Evolutionary conservation across 2,329 filamentous ascomycete genomes (phyloP), one percentile per base, ranked within the genome.

Genomic region (Xylariaceae sp.): DNA sequence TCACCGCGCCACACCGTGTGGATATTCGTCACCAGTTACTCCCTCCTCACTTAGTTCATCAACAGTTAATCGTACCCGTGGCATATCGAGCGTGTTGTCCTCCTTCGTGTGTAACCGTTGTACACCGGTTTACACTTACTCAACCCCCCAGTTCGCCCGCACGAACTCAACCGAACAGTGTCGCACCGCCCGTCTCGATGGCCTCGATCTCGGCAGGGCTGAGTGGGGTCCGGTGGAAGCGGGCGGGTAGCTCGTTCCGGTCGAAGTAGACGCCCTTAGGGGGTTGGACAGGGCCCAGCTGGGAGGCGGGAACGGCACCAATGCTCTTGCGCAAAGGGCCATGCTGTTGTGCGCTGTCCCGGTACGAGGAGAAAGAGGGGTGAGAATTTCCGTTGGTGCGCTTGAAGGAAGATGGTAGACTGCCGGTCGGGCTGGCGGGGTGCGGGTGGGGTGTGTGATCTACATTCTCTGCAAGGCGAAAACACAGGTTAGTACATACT

Each of bases 191-290:
- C 53, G 91, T 95, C 84, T 97, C 92, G 70, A 99, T 84, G 20
- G 92, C 93, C 75, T 98, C 95, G 58, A 99, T 99, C 83, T 99
- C 95, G 43, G 87, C 87, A 66, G 87, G 76, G 40, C 84, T 88
- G 77, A 93, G 89, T 12, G 86, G 83, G 47, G 84, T 79, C 63
- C 91, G 84, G 70, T 88, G 86, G 84, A 97, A 99, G 67, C 93
- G 86, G 61, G 80, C 73, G 18, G 95, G 93, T 20, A 99, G 86
- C 77, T 99, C 90, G 66, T 86, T 90, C 66, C 92, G 86, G 75
- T 98, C 95, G 72, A 96, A 97, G 75, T 83, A 91, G 73, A 91
- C 79, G 65, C 93, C 93, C 68, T 85, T 76, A 57, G 82, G 82
- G 40, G 93, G 82, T 64, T 82, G 73, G 59, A 98, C 80, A 12